These are phyloP conservation scores for Pseudisothecium myosuroides DNA, from an alignment of 225 moss, liverwort and hornwort genomes.

Conservation along the genomic window DNA sequence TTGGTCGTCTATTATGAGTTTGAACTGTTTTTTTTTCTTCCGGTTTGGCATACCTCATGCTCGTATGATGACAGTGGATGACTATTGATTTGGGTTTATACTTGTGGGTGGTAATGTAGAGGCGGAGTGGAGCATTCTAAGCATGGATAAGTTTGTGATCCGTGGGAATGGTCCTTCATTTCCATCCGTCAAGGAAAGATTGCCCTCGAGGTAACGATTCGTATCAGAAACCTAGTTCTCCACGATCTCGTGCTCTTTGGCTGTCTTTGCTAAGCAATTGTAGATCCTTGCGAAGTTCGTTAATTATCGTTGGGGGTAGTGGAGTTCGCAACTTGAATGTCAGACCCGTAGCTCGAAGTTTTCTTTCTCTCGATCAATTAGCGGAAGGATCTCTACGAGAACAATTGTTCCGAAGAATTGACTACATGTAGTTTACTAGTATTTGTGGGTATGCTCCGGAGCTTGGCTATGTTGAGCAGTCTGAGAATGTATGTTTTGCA, in stretches of 20 bases:
- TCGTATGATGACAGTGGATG: background rate
- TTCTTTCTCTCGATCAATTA: background rate
- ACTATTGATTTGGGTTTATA: background rate
- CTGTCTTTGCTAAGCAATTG: background rate
- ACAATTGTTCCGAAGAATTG: background rate
- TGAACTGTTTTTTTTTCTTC: background rate
- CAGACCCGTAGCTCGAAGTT: background rate
- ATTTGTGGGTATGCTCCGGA: background rate
- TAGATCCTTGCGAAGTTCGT: background rate
- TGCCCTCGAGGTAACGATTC: slow-evolving; percentile 19
- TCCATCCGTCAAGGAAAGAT: background rate
- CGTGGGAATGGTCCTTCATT: slow-evolving; percentile 11
- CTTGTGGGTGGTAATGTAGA: background rate
- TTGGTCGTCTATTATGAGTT: background rate
- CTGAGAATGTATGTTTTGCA: background rate
- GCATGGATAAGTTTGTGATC: slow-evolving; percentile 46
- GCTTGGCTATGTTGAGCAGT: background rate
- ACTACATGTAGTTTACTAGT: background rate
- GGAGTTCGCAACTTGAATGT: background rate
- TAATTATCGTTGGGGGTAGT: background rate
- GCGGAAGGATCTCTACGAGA: background rate
- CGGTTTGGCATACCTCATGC: background rate
- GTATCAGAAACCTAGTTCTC: background rate
- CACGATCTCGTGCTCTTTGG: background rate
- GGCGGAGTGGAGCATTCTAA: background rate